Base-by-base conservation (phyloP, 164 flowering plant genomes). In the Tetrastigma voinierianum region DNA sequence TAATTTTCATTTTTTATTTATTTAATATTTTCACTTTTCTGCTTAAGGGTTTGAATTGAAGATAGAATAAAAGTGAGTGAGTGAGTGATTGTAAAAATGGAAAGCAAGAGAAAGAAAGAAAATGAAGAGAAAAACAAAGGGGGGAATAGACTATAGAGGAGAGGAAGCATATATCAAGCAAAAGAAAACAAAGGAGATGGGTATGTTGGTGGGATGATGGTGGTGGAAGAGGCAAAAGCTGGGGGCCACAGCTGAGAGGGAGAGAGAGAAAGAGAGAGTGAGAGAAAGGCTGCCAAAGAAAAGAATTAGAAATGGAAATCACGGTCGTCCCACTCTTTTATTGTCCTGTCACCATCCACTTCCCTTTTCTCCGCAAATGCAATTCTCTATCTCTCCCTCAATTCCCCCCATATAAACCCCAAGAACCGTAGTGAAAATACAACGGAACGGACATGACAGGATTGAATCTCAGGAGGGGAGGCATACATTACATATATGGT, bases 261-360 rank as follows among this genome's bases (percentile, higher is more conserved):
- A 52, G 18, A 40, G 51, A 63, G 46, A 63, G 17, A 20, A 6
- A 4, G 45, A 12, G 52, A 49, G 21, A 44, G 63, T 15, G 44
- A 57, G 23, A 64, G 51, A 62, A 74, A 76, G 67, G 76, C 80
- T 79, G 82, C 73, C 57, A 76, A 73, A 72, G 71, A 73, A 76
- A 73, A 72, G 71, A 73, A 73, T 65, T 71, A 59, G 69, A 73
- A 76, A 74, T 69, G 70, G 70, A 77, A 73, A 78, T 68, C 56
- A 73, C 57, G 72, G 65, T 59, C 66, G 74, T 46, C 70, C 82
- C 74, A 70, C 69, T 46, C 77, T 67, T 65, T 67, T 76, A 51
- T 73, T 62, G 82, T 61, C 57, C 10, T 70, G 82, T 79, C 79
- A 73, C 66, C 43, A 68, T 79, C 82, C 65, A 59, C 65, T 51